Percentiles rank a stretch among this genome's conserved stretches.
Conservation (phyloP, 2,329 filamentous ascomycete genomes). For the Botryotinia globosa region DNA sequence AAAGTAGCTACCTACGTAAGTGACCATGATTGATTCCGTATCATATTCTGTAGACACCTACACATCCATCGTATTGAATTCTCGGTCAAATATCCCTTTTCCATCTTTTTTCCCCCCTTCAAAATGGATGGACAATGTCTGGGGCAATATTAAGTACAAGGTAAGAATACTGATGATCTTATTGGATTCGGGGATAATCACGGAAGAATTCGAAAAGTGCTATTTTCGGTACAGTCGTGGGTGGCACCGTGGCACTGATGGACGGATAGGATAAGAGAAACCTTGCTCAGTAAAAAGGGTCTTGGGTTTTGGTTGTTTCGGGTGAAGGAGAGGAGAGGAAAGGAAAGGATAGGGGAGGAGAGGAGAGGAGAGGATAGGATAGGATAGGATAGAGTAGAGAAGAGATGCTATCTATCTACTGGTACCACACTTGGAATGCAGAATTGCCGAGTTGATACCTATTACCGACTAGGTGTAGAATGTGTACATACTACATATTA, state of each 20-base stretch:
- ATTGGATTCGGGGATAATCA: neutral
- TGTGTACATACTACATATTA: neutral
- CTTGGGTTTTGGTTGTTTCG: neutral
- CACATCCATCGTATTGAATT: neutral
- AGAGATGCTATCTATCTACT: neutral
- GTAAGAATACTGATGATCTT: neutral
- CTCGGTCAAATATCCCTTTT: neutral
- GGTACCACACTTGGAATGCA: neutral
- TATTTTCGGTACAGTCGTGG: constrained; percentile 1
- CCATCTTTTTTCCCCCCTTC: neutral
- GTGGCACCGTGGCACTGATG: constrained; percentile 4
- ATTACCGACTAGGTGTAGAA: neutral
- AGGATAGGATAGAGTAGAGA: neutral
- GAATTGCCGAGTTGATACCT: neutral
- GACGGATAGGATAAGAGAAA: neutral
- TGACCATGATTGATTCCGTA: neutral
- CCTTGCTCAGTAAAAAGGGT: neutral
- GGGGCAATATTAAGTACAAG: neutral
- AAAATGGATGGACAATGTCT: neutral
- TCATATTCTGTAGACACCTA: neutral
- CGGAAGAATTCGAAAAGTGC: neutral
- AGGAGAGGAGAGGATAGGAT: neutral
- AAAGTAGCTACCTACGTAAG: neutral
- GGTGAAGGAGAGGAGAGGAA: neutral
- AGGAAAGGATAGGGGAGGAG: too few species aligned